Conservation (phyloP, 2,329 filamentous ascomycete genomes). For the Chrysosporium keratinophilum region DNA sequence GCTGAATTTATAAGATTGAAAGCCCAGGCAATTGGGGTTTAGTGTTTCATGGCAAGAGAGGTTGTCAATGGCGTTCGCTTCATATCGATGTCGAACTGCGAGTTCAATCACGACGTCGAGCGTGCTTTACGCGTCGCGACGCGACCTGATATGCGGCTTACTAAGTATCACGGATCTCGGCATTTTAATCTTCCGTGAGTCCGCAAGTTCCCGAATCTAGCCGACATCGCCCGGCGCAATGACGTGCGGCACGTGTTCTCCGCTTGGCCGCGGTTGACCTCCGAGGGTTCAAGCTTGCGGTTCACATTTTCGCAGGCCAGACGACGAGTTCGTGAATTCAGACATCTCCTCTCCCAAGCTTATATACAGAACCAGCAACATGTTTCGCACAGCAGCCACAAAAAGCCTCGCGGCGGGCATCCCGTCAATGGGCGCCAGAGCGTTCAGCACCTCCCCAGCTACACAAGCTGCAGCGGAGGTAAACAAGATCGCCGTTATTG, state of each 20-base stretch:
- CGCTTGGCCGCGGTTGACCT: constrained; percentile 5
- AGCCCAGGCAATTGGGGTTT: not conserved
- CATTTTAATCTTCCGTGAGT: not conserved
- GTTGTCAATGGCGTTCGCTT: not conserved
- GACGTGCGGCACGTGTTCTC: constrained; percentile 10
- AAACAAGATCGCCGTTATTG: constrained; percentile 80
- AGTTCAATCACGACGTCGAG: not conserved
- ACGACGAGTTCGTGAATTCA: not conserved
- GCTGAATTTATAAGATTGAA: not conserved
- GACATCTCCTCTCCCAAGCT: not conserved
- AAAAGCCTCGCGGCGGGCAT: constrained; percentile 24
- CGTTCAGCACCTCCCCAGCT: constrained; percentile 59
- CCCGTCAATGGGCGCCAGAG: constrained; percentile 35
- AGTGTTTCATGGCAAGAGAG: not conserved
- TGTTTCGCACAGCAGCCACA: constrained; percentile 31
- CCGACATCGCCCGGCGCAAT: constrained; percentile 24
- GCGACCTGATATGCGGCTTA: constrained; percentile 3
- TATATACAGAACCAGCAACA: constrained; percentile 12
- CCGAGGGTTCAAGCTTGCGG: not conserved
- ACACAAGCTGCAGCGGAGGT: constrained; percentile 58
- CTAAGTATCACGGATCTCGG: no score
- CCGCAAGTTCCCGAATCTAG: constrained; percentile 23
- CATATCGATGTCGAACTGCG: not conserved
- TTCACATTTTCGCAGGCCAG: not conserved
- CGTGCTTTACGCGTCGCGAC: constrained; percentile 8